Evolutionary conservation across 78 protist genomes (phyloP), one percentile per base, ranked within the genome.

Genomic region (Chrysochromulina parva): DNA sequence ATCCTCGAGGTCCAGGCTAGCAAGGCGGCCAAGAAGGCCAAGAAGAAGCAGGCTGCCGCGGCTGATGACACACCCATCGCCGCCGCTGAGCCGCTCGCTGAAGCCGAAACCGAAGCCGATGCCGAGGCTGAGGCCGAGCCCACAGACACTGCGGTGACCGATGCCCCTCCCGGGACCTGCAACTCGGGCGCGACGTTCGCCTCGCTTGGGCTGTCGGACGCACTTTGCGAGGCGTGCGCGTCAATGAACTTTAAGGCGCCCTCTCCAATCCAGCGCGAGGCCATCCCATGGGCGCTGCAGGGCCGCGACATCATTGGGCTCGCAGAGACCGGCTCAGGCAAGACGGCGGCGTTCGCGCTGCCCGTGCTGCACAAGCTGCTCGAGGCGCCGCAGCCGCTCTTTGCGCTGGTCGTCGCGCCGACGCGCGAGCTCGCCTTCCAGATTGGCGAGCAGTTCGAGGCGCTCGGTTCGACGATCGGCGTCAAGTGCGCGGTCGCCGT

Each of bases 291-390:
- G 16, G 97, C 98, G 9, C 87, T 97, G 10, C 52, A 48, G 13
- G 97, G 96, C n/a, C 58, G 76, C 69, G 98, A 96, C 90, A 73
- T 96, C 57, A 97, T 98, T 57, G 99, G 98, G 5, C 90, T 98
- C 24, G 99, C 99, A 1, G 95, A 98, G 86, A 97, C 99, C 0
- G 99, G 99, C 20, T 97, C 99, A 2, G 99, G 99, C 50, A 98
- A 98, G 74, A 98, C 99, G 3, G 98, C 95, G 7, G 98, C 99
- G 9, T 98, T 98, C 78, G 97, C 90, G 6, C 90, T 98, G 60
- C 99, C 99, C 50, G 93, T 98, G 22, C 92, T 98, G 2, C 93
- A 96, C 60, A 10, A 26, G 50, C 92, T 98, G 60, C 92, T 97
- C 1, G 93, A 90, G 76, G 52, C 3, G 47, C 88, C 92, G 26